Evolutionary conservation across 1,284 basidiomycete species (phyloP).

Genomic region (Termitomyces sp.): DNA sequence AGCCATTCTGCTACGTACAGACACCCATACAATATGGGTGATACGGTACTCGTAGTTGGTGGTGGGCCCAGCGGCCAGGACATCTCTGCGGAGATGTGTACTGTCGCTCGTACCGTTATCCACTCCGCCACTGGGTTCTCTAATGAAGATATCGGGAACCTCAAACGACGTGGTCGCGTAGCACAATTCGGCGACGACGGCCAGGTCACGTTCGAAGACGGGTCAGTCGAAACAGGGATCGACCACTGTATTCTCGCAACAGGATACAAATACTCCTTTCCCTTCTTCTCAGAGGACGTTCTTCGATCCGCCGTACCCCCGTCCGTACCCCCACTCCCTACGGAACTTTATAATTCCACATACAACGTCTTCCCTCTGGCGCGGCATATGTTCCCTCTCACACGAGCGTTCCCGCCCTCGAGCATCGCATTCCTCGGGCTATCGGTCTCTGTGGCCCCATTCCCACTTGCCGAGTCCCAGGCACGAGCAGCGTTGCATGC

Average conservation of each 20-base stretch:
- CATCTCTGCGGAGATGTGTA: constrained; percentile 53
- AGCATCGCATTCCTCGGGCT: constrained; percentile 65
- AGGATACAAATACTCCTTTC: constrained; percentile 61
- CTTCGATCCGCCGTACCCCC: constrained; percentile 33
- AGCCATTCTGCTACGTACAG: constrained; percentile 51
- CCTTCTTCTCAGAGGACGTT: constrained; percentile 48
- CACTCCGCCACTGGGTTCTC: constrained; percentile 46
- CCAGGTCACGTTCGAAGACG: constrained; percentile 56
- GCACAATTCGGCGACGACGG: constrained; percentile 39
- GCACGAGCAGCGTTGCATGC: constrained; percentile 51
- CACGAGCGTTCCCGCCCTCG: constrained; percentile 41
- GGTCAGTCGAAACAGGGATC: constrained; percentile 46
- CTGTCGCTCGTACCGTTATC: constrained; percentile 42
- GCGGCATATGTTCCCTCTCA: constrained; percentile 61
- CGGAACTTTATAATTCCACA: constrained; percentile 55
- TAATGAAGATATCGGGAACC: constrained; percentile 30
- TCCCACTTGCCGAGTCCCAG: constrained; percentile 67
- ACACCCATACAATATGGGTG: constrained; percentile 40
- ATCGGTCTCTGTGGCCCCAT: constrained; percentile 49
- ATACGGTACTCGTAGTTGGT: constrained; percentile 63
- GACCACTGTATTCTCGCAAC: constrained; percentile 69
- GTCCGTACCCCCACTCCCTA: constrained; percentile 42
- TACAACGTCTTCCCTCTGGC: constrained; percentile 53
- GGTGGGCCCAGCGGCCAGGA: constrained; percentile 67
- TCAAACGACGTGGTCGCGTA: constrained; percentile 43